These are phyloP conservation scores for Penicillium atrosanguineum DNA, from an alignment of 495 filamentous ascomycete species.

Conservation along the genomic window DNA sequence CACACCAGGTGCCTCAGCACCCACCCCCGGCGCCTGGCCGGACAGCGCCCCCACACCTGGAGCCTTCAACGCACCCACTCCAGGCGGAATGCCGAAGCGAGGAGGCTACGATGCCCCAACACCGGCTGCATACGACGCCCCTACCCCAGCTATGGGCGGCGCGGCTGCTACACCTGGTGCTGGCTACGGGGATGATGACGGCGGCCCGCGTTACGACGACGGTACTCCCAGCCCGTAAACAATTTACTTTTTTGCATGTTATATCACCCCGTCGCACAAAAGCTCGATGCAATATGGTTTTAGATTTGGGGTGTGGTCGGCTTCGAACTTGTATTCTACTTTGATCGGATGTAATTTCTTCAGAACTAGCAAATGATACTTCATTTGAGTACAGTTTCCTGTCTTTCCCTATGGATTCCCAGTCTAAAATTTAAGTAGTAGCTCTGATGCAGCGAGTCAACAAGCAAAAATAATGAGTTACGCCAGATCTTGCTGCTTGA, in stretches of 20 bases:
- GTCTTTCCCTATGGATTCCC: background rate
- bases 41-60: conserved; percentile 62
- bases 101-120: conserved; percentile 55
- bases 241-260: conserved; percentile 1
- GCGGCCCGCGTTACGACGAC: conserved; percentile 55
- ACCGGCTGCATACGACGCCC: conserved; percentile 63
- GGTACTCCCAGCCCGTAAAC: conserved; percentile 47
- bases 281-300: conserved; percentile 7
- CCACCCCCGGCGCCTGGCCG: conserved; percentile 72
- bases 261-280: conserved; percentile 8
- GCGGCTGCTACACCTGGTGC: conserved; percentile 74
- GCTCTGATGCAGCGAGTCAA: background rate
- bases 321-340: conserved; percentile 29
- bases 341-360: conserved; percentile 22
- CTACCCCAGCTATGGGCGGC: conserved; percentile 73
- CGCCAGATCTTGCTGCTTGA: too few relatives aligned
- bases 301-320: conserved; percentile 16
- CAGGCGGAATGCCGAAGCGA: conserved; percentile 39
- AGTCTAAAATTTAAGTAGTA: background rate
- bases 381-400: conserved; percentile 1
- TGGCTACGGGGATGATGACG: conserved; percentile 58
- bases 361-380: conserved; percentile 16
- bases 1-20: conserved; percentile 70
- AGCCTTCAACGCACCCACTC: conserved; percentile 61
- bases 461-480: too few relatives aligned